Conservation (phyloP, 495 filamentous ascomycete genomes). For the Thermothielavioides terrestris region DNA sequence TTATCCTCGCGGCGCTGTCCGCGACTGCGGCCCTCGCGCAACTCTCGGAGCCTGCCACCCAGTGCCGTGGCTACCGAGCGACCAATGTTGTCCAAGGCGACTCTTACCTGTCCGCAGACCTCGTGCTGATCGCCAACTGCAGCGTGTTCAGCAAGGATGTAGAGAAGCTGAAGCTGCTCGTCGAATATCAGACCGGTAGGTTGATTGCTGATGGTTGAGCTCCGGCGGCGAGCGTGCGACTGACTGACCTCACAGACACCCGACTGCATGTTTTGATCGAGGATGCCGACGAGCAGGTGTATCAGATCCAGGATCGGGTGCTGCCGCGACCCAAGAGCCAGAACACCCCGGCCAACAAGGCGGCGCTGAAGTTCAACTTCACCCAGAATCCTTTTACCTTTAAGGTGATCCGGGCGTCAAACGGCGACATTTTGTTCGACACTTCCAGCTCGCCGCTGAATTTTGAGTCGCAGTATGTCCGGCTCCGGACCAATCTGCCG, state of each 20-base stretch:
- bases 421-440: constrained; percentile 68
- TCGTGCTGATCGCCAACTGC: constrained; percentile 56
- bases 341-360: constrained; percentile 15
- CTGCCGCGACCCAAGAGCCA: constrained; percentile 50
- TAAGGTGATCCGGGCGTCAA: constrained; percentile 49
- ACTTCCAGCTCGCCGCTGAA: constrained; percentile 61
- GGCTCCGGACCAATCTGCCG: constrained; percentile 60
- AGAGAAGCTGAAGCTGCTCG: constrained; percentile 53
- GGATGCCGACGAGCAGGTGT: constrained; percentile 60
- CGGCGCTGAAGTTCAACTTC: constrained; percentile 55
- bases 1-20: neutral
- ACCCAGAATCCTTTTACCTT: constrained; percentile 69
- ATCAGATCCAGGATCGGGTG: constrained; percentile 66
- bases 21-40: neutral
- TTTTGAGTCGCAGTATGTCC: constrained; percentile 72
- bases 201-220: constrained; percentile 1
- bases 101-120: constrained; percentile 50
- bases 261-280: constrained; percentile 78
- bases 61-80: constrained; percentile 65
- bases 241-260: constrained; percentile 41
- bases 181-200: constrained; percentile 70
- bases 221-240: neutral
- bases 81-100: constrained; percentile 47
- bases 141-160: constrained; percentile 63
- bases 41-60: neutral